Conservation (phyloP, 2,329 filamentous ascomycete species). For the Exserohilum rostratum region DNA sequence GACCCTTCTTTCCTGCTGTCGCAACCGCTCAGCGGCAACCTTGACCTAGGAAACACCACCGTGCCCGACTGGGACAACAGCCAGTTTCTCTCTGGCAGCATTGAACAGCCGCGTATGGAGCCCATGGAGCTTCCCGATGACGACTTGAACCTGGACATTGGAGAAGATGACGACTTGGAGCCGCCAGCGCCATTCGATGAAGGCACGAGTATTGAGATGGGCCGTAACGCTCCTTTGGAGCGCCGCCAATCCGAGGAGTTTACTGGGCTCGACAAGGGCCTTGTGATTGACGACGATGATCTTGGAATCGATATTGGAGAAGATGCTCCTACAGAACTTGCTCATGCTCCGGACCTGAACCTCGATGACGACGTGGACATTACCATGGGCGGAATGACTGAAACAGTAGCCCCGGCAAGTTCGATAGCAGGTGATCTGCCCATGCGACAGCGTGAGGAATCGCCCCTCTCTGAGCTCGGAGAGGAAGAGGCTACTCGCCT, state of each 20-base stretch:
- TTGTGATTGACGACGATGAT: constrained; percentile 61
- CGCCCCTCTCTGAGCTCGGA: constrained; percentile 61
- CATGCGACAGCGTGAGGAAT: constrained; percentile 53
- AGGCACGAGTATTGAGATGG: constrained; percentile 77
- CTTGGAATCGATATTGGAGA: constrained; percentile 53
- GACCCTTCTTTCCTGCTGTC: constrained; percentile 85
- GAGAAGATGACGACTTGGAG: constrained; percentile 52
- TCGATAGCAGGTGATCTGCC: constrained; percentile 57
- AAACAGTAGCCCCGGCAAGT: constrained; percentile 46
- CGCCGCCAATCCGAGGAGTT: constrained; percentile 43
- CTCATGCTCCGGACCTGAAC: constrained; percentile 30
- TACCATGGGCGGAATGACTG: constrained; percentile 57
- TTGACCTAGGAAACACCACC: constrained; percentile 50
- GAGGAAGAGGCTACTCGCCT: constrained; percentile 65
- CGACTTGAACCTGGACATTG: constrained; percentile 69
- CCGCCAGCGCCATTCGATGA: constrained; percentile 36
- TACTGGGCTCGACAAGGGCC: constrained; percentile 57
- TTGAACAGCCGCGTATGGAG: constrained; percentile 61
- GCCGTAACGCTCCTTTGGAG: constrained; percentile 79
- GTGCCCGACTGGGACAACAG: constrained; percentile 67
- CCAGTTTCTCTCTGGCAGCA: constrained; percentile 77
- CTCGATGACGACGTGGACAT: constrained; percentile 48
- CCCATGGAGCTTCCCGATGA: constrained; percentile 41
- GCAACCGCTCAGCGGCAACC: constrained; percentile 62
- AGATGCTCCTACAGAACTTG: constrained; percentile 33